Base-by-base conservation (phyloP, 1,284 basidiomycete genomes). In the Sanguinoderma infundibulare region DNA sequence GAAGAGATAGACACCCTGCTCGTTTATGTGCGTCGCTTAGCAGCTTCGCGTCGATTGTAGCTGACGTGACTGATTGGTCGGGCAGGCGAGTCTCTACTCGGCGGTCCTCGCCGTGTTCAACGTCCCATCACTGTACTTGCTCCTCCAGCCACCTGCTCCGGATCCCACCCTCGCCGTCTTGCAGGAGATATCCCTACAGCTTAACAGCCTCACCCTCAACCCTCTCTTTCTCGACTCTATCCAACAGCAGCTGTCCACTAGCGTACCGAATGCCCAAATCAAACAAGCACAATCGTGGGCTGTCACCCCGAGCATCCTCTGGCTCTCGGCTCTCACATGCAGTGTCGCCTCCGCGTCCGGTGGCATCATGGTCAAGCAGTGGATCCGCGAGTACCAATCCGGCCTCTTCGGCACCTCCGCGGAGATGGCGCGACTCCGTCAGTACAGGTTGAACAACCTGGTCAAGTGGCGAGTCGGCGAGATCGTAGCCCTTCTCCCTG, bases 361-460 rank as follows among this genome's bases (percentile, higher is more conserved):
- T 5, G 66, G 60, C 42, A 64, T 69, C 32, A 39, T 67, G 26
- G 51, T 50, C 14, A 57, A 61, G 50, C 60, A 57, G 38, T 61
- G 60, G 60, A 5, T 61, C 28, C 55, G 46, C 52, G 36, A 66
- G 61, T 50, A 62, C 39, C 35, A 44, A 36, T n/a, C 8, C 24
- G 56, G 47, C 7, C 40, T 56, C 49, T 64, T 30, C 1, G 60
- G 60, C 2, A 35, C 40, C 7, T 28, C 32, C 14, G 63, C 9
- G 3, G 55, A 61, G 24, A 40, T 20, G 28, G 52, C 55, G 6
- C 60, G 49, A 9, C 55, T 61, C 28, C 69, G 71, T n/a, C 70
- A 72, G 42, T 56, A 68, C 36, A 70, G 74, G 28, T 63, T 61
- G 17, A 69, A 73, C 39, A 71, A 70, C n/a, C 62, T 74, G 7